These are phyloP conservation scores for Oryza nivara DNA, from an alignment of 176 grass and related monocot species.

Conservation along the genomic window DNA sequence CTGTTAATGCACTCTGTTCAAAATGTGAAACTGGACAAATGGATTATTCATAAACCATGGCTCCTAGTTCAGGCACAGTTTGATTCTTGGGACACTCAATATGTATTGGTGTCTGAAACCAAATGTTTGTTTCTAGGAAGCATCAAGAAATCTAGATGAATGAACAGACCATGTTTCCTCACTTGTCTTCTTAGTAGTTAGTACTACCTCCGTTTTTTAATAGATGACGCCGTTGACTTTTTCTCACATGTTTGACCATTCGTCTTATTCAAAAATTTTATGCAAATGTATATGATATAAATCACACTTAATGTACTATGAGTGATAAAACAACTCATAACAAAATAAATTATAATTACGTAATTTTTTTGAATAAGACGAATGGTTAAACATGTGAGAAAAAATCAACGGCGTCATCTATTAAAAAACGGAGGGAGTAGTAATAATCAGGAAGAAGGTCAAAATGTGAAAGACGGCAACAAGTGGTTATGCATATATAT, in stretches of 20 bases:
- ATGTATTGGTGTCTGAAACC: not conserved
- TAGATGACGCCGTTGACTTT: too few species aligned
- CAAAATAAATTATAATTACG: too few species aligned
- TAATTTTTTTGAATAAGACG: too few species aligned
- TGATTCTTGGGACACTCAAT: not conserved
- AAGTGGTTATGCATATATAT: too few species aligned
- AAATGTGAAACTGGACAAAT: not conserved
- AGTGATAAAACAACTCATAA: too few species aligned
- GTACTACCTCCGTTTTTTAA: not conserved
- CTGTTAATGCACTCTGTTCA: not conserved
- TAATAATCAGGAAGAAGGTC: not conserved
- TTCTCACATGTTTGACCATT: too few species aligned
- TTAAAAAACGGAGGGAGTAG: too few species aligned
- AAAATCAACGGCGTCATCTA: too few species aligned
- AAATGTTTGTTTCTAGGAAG: not conserved
- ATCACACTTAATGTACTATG: too few species aligned
- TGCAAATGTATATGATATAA: too few species aligned
- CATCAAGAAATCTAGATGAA: not conserved
- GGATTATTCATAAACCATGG: not conserved
- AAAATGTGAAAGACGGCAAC: not conserved
- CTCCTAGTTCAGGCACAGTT: not conserved
- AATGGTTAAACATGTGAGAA: too few species aligned
- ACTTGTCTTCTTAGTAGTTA: not conserved
- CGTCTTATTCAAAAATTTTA: too few species aligned
- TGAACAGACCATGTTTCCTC: not conserved